phyloP scores from a whole-genome alignment of 2,329 filamentous ascomycete genomes.

The Botrytis sinoallii region DNA sequence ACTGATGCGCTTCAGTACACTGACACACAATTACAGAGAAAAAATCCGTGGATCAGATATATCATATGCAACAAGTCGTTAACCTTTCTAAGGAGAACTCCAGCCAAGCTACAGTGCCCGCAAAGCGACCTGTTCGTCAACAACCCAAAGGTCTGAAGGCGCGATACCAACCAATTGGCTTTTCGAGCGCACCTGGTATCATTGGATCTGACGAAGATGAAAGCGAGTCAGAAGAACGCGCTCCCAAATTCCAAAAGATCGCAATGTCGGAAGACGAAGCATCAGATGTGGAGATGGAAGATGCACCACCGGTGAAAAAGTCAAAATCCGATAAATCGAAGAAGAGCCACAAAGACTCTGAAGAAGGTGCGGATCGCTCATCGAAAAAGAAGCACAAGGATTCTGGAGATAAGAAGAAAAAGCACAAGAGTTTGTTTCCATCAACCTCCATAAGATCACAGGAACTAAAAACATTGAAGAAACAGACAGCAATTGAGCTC shows the following conservation, averaged over 20 bases:
- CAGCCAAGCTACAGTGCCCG: slow-evolving; percentile 43
- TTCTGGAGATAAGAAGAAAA: slow-evolving; percentile 27
- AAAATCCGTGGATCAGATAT: slow-evolving; percentile 51
- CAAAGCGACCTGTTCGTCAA: slow-evolving; percentile 53
- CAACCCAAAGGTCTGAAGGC: slow-evolving; percentile 67
- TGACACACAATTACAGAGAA: slow-evolving; percentile 23
- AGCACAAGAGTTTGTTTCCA: slow-evolving; percentile 26
- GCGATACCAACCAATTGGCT: slow-evolving; percentile 66
- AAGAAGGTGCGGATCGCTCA: slow-evolving; percentile 17
- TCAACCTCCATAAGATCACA: neutral
- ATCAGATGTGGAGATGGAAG: slow-evolving; percentile 27
- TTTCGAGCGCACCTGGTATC: slow-evolving; percentile 44
- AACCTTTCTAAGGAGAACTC: slow-evolving; percentile 41
- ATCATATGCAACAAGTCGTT: slow-evolving; percentile 64
- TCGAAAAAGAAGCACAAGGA: slow-evolving; percentile 32
- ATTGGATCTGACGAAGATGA: slow-evolving; percentile 37
- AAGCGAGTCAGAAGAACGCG: slow-evolving; percentile 27
- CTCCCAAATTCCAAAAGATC: slow-evolving; percentile 12
- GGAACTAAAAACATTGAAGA: slow-evolving; percentile 4
- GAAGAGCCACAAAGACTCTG: slow-evolving; percentile 18
- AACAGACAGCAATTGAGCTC: slow-evolving; percentile 1
- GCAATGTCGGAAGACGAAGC: slow-evolving; percentile 1
- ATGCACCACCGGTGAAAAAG: slow-evolving; percentile 20
- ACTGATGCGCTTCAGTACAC: neutral
- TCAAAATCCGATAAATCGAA: slow-evolving; percentile 13